Base-by-base conservation (phyloP, 495 filamentous ascomycete species). In the Neurospora sp. region DNA sequence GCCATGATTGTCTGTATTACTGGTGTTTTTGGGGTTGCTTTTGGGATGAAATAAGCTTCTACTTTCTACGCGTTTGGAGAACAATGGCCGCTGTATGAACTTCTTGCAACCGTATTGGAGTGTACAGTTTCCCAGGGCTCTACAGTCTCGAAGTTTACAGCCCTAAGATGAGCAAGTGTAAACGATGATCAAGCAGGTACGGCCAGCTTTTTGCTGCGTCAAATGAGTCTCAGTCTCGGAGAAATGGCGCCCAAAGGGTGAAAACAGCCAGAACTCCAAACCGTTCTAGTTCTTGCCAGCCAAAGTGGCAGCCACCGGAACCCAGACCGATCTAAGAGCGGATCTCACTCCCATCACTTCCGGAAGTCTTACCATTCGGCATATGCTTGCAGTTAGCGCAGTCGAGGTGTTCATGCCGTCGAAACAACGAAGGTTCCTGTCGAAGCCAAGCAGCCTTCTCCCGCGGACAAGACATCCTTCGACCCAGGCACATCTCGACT, bases 1-100 rank as follows among this genome's bases (percentile, higher is more conserved):
- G 70, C 77, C 78, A 11, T 78, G 45, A 69, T 71, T 11, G 13
- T 4, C 31, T 36, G 40, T 36, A 54, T 4, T 11, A 0, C 10
- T n/a, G n/a, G 0, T 37, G 37, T 72, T 13, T 38, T 62, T 17
- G 19, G 19, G 48, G 10, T n/a, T 19, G 9, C 7, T 19, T 37
- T 71, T 2, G 8, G 2, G 28, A 10, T 0, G 15, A 17, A 28
- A 21, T 7, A n/a, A 21, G 8, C n/a, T 4, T 43, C 21, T 0
- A 54, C 21, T 24, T 13, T 54, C 45, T 54, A 54, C 9, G 2
- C 0, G 11, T 28, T 15, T 59, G 48, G 24, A 15, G 2, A 48
- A 48, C n/a, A 24, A 4, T 3, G 19, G 9, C n/a, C 19, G 0
- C 21, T 21, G n/a, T 11, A 24, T n/a, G 9, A 3, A 9, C 1